A percentile compares a stretch with the other conserved stretches of the same genome.
Evolutionary conservation across 192 early-diverging fungal genomes (phyloP).

Genomic region (Glomus cerebriforme): DNA sequence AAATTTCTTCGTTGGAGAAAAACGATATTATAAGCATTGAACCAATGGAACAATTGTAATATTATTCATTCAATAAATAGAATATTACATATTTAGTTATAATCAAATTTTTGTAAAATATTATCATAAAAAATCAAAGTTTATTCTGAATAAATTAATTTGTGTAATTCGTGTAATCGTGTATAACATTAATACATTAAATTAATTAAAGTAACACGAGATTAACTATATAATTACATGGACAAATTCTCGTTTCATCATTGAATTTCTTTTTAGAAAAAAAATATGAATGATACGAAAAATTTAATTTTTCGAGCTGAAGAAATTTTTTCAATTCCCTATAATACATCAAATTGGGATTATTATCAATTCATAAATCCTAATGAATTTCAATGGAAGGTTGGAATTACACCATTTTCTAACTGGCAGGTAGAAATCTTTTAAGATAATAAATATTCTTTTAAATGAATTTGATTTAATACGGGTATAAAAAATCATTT

Average conservation of each 20-base stretch:
- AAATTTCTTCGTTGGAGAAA: not conserved
- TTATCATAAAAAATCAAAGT: too few species aligned
- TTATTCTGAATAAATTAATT: not conserved
- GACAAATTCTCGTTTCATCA: not conserved
- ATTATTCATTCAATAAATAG: not conserved
- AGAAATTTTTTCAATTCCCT: not conserved
- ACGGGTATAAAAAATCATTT: not conserved
- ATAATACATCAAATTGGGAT: constrained; percentile 18
- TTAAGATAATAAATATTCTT: not conserved
- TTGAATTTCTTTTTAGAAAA: not conserved
- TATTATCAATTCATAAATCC: constrained; percentile 21
- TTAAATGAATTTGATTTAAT: not conserved
- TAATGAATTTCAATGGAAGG: constrained; percentile 23
- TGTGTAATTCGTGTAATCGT: not conserved
- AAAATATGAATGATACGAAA: not conserved
- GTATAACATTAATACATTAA: too few species aligned
- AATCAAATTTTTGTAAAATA: too few species aligned
- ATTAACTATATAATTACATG: not conserved
- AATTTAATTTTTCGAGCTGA: not conserved
- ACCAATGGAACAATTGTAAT: not conserved
- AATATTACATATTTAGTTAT: too few species aligned
- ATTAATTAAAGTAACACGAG: not conserved
- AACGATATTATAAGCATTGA: not conserved
- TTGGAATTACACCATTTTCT: constrained; percentile 32
- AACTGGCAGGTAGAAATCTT: constrained; percentile 16